phyloP scores from a whole-genome alignment of 768 basidiomycete species.

The Suillus fuscotomentosus region DNA sequence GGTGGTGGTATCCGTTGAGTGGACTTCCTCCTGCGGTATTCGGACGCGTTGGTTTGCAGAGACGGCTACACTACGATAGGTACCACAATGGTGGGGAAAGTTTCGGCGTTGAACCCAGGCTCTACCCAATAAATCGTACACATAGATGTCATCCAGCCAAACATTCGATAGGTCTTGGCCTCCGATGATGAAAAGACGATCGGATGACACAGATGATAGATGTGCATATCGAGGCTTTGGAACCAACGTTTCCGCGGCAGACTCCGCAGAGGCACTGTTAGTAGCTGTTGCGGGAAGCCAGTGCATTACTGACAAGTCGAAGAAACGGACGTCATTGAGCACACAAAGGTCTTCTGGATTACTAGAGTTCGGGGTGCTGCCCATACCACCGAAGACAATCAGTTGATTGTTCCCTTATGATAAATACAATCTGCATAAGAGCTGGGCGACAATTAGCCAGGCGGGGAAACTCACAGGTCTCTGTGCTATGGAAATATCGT shows the following conservation, averaged over 20 bases:
- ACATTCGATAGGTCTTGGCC: conserved; percentile 93
- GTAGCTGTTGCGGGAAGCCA: conserved; percentile 61
- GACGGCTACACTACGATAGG: conserved; percentile 92
- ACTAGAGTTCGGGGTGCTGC: conserved; percentile 67
- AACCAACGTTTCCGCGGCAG: conserved; percentile 45
- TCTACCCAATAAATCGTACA: conserved; percentile 73
- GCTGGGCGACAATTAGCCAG: background rate
- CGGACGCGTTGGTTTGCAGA: conserved; percentile 69
- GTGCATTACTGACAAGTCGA: conserved; percentile 64
- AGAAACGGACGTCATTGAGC: conserved; percentile 90
- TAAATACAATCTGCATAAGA: conserved; percentile 13
- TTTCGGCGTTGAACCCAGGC: conserved; percentile 79
- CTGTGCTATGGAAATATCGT: conserved; percentile 94
- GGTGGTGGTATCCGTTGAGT: conserved; percentile 37
- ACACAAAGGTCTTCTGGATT: conserved; percentile 84
- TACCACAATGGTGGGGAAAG: conserved; percentile 93
- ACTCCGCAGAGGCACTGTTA: conserved; percentile 29
- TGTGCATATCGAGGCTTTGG: conserved; percentile 95
- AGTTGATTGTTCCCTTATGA: conserved; percentile 78
- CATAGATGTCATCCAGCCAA: conserved; percentile 92
- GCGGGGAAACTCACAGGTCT: conserved; percentile 57
- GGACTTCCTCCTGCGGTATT: conserved; percentile 59
- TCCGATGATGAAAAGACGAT: conserved; percentile 87
- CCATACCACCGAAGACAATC: conserved; percentile 95
- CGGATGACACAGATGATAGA: conserved; percentile 81